Evolutionary conservation across 1,284 basidiomycete species (phyloP).

Genomic region (Gomphus bonarii): DNA sequence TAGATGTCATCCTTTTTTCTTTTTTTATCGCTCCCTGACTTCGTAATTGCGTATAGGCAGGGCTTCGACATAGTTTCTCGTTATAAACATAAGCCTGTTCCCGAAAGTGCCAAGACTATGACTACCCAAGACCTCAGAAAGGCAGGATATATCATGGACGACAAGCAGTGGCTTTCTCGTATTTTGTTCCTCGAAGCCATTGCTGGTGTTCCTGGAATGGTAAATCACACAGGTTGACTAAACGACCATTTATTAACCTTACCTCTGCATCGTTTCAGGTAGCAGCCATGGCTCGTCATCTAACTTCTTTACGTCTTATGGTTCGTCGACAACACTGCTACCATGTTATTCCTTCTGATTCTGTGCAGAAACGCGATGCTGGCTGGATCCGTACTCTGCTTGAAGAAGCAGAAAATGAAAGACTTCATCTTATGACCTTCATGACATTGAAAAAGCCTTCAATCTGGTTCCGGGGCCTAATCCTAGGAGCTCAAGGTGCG

Average conservation of each 20-base stretch:
- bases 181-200: conserved; percentile 86
- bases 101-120: conserved; percentile 45
- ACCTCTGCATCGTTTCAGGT: not conserved
- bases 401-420: conserved; percentile 92
- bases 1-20: conserved; percentile 16
- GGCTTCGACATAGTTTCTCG: conserved; percentile 71
- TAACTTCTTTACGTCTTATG: conserved; percentile 76
- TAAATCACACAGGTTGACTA: conserved; percentile 21
- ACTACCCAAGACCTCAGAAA: conserved; percentile 60
- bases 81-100: conserved; percentile 67
- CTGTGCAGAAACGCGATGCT: conserved; percentile 65
- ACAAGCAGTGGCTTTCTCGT: conserved; percentile 70
- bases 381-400: conserved; percentile 83
- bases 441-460: conserved; percentile 79
- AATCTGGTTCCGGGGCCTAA: conserved; percentile 65
- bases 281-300: conserved; percentile 77
- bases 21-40: not conserved
- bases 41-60: conserved; percentile 27
- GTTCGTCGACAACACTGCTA: conserved; percentile 26
- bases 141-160: conserved; percentile 62
- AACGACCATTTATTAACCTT: not conserved
- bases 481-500: conserved; percentile 69
- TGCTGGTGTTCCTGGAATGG: conserved; percentile 93
- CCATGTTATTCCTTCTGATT: conserved; percentile 2
- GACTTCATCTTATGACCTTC: conserved; percentile 93